Base-by-base conservation (phyloP, 192 early-diverging fungal genomes). In the Allomyces macrogynus region DNA sequence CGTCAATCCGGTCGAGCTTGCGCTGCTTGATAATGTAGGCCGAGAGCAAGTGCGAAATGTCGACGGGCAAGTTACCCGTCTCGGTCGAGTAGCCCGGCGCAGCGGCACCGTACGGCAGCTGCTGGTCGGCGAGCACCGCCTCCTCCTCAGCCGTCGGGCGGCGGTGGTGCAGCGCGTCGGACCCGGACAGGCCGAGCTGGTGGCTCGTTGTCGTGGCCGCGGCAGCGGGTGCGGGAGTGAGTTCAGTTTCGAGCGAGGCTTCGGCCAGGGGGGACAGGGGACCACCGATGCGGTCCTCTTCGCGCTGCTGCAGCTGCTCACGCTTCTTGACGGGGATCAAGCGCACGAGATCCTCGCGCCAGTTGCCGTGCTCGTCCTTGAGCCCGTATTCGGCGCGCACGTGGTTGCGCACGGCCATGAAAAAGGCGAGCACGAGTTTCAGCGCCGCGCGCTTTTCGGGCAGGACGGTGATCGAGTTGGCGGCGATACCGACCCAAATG, bases 391-490 rank as follows among this genome's bases (percentile, higher is more conserved):
- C 25, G 49, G 16, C 49, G 20, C 81, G 74, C 7, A 83, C 69
- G 65, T 74, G 69, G 69, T 83, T 77, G 65, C 79, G 81, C 20
- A 68, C 72, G 3, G 79, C 69, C 24, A 72, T 62, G 5, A 72
- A 71, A 27, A 73, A 80, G 10, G 75, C 80, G 5, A 81, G 68
- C 40, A 83, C 32, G 18, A 83, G 70, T 67, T 78, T 75, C 69
- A 81, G 76, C 43, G 64, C 69, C 14, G 66, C 74, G 24, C 43
- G 67, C 64, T 78, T 75, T 42, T 78, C 72, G 3, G 16, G 49
- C 49, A n/a, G 12, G 49, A 20, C 49, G 49, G 3, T 14, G 16
- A 57, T 3, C 49, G 12, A 14, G 49, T 14, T 20, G 16, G 12
- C 49, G 49, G 49, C 49, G 20, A 57, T 57, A 3, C 66, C 63